Percentiles rank a stretch among this genome's conserved stretches.
Conservation (phyloP, 192 early-diverging fungal genomes). For the Rhizophagus sp. region DNA sequence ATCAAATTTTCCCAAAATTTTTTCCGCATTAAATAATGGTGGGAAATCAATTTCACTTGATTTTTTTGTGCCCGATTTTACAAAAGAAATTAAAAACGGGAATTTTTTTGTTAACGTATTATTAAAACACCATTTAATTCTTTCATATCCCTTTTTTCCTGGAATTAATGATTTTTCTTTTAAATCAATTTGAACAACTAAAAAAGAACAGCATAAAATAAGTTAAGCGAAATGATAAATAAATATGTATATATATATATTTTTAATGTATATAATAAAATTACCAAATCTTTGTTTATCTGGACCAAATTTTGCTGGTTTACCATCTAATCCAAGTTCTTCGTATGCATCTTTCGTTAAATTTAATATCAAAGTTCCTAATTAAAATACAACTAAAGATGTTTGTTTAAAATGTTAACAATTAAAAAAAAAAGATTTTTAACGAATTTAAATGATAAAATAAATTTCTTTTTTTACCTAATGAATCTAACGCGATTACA, state of each 20-base stretch:
- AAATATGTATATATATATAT: too few relatives aligned
- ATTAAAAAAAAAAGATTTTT: neutral
- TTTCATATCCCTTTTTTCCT: constrained; percentile 45
- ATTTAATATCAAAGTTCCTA: constrained; percentile 45
- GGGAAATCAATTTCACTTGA: constrained; percentile 41
- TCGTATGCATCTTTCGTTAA: constrained; percentile 50
- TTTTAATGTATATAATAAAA: neutral
- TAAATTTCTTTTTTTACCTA: constrained; percentile 21
- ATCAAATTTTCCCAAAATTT: constrained; percentile 26
- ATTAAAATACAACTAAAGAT: constrained; percentile 3
- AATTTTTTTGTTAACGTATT: constrained; percentile 37
- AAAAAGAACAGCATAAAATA: neutral
- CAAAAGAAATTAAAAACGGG: constrained; percentile 38
- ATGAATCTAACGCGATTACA: constrained; percentile 11
- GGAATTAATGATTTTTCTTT: constrained; percentile 39
- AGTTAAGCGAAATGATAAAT: neutral
- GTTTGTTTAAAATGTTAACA: neutral
- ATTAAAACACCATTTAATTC: constrained; percentile 53
- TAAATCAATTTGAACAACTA: constrained; percentile 44
- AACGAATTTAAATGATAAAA: neutral
- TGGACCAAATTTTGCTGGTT: constrained; percentile 38
- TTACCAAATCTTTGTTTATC: constrained; percentile 42
- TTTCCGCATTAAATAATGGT: constrained; percentile 11
- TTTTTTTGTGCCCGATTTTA: constrained; percentile 25
- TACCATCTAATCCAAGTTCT: constrained; percentile 40